phyloP scores from a whole-genome alignment of 441 rosid species.

The Pelargonium cotyledonis region DNA sequence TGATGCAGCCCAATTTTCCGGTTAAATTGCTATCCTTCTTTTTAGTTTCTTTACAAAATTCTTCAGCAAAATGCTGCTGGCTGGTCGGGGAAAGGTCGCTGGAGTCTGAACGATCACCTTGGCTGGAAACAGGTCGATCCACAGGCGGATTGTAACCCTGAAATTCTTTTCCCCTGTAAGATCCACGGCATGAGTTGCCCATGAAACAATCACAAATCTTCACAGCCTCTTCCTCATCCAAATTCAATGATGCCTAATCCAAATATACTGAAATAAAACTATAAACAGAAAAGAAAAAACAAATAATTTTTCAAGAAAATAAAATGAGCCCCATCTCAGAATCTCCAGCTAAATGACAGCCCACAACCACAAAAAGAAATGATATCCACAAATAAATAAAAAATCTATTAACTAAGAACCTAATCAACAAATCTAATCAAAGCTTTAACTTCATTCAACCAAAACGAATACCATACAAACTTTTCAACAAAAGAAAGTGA shows the following conservation, averaged over 20 bases:
- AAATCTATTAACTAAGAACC: conserved; percentile 16
- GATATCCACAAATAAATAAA: conserved; percentile 8
- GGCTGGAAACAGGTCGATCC: conserved; percentile 40
- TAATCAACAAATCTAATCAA: conserved; percentile 24
- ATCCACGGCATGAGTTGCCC: conserved; percentile 85
- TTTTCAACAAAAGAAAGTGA: conserved; percentile 1
- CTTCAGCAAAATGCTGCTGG: conserved; percentile 32
- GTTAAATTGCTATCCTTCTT: conserved; percentile 39
- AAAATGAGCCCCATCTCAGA: conserved; percentile 13
- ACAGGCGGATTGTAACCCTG: conserved; percentile 74
- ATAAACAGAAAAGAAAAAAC: conserved; percentile 11
- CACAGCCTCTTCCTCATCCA: conserved; percentile 44
- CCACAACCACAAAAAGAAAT: background rate
- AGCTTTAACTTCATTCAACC: background rate
- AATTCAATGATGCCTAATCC: conserved; percentile 35
- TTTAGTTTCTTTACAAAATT: conserved; percentile 29
- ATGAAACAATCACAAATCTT: conserved; percentile 46
- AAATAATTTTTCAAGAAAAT: conserved; percentile 1
- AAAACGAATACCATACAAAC: conserved; percentile 11
- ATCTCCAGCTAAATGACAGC: conserved; percentile 15
- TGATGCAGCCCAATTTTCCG: conserved; percentile 36
- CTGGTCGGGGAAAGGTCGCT: conserved; percentile 37
- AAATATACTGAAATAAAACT: conserved; percentile 24
- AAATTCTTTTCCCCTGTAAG: conserved; percentile 48
- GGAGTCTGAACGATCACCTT: conserved; percentile 31